phyloP scores from a whole-genome alignment of 1,284 basidiomycete species.

The Ustilago sp. region DNA sequence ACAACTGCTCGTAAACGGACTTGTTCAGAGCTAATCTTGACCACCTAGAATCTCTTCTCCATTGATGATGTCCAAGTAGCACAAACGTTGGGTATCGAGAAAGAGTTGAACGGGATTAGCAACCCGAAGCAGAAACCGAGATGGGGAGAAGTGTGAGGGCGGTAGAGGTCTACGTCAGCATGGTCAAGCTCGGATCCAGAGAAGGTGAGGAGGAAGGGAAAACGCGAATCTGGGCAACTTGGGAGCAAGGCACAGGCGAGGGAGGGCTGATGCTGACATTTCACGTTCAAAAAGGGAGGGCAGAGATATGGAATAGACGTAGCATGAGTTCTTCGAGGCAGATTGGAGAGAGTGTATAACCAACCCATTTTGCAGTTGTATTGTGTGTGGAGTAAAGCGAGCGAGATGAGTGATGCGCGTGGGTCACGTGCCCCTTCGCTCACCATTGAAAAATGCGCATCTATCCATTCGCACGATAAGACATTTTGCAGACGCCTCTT shows the following conservation, averaged over 20 bases:
- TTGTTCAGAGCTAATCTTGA: not conserved
- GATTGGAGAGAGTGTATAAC: not conserved
- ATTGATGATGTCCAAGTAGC: not conserved
- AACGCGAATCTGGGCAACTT: slow-evolving; percentile 2
- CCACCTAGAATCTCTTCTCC: not conserved
- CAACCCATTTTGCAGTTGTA: no score
- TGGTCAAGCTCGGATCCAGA: not conserved
- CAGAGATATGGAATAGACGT: slow-evolving; percentile 6
- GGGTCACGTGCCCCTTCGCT: not conserved
- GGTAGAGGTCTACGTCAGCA: not conserved
- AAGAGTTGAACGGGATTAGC: not conserved
- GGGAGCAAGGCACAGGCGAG: not conserved
- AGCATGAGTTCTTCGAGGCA: slow-evolving; percentile 12
- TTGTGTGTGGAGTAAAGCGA: not conserved
- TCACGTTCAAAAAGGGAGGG: slow-evolving; percentile 14
- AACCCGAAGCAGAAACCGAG: not conserved
- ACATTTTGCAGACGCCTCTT: slow-evolving; percentile 14
- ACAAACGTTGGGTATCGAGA: not conserved
- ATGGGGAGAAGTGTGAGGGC: not conserved
- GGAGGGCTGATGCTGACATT: slow-evolving; percentile 1
- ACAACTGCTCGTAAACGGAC: not conserved
- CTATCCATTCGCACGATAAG: no score
- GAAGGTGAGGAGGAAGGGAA: no score
- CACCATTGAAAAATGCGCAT: no score
- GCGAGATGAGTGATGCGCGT: not conserved